These are phyloP conservation scores for Penicillium sp. DNA, from an alignment of 2,329 filamentous ascomycete species.

Conservation along the genomic window DNA sequence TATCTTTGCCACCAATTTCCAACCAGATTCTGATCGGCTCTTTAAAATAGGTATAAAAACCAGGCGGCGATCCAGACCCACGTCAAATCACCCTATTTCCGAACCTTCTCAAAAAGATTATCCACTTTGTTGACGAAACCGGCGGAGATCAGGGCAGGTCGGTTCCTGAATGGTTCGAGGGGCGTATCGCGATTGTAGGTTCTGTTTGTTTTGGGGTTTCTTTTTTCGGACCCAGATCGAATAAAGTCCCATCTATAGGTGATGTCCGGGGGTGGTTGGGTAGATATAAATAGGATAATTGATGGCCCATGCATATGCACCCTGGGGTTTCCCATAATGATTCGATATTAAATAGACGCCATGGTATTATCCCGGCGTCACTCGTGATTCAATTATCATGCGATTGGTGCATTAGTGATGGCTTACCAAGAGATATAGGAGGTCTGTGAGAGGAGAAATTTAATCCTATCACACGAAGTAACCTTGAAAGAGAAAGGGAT, in stretches of 20 bases:
- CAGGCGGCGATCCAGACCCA: conserved; percentile 27
- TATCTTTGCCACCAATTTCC: not conserved
- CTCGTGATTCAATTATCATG: conserved; percentile 21
- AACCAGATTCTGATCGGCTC: not conserved
- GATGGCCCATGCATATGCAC: conserved; percentile 3
- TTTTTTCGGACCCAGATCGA: not conserved
- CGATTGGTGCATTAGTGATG: conserved; percentile 21
- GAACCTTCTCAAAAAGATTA: conserved; percentile 22
- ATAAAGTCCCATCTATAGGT: not conserved
- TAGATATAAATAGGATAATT: conserved; percentile 20
- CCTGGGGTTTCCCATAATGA: not conserved
- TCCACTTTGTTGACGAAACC: conserved; percentile 23
- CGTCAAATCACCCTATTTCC: conserved; percentile 26
- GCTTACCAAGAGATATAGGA: not conserved
- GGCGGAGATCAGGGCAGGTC: conserved; percentile 26
- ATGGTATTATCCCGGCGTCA: not conserved
- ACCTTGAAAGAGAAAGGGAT: no score
- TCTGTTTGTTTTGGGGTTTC: not conserved
- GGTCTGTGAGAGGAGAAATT: conserved; percentile 4
- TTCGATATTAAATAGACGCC: conserved; percentile 5
- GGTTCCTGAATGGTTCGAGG: conserved; percentile 20
- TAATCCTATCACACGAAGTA: conserved; percentile 1
- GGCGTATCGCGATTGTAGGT: conserved; percentile 26
- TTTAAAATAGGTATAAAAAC: conserved; percentile 28
- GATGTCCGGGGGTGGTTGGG: not conserved